phyloP scores from a whole-genome alignment of 192 early-diverging fungal genomes.

The Coemansia asiatica region DNA sequence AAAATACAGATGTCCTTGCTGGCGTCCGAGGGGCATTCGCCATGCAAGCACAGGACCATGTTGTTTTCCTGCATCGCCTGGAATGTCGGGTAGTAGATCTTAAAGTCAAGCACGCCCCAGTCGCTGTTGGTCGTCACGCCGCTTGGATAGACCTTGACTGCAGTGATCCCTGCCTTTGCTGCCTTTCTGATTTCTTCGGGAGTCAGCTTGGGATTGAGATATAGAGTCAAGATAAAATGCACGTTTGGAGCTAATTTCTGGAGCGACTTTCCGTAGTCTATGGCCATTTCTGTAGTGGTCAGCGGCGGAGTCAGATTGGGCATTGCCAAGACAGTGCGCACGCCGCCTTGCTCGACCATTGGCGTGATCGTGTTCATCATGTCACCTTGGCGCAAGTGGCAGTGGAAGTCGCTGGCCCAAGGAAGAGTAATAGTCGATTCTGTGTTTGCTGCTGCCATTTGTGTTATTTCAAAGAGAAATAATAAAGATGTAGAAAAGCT shows the following conservation, averaged over 20 bases:
- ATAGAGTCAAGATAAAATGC: conserved; percentile 91
- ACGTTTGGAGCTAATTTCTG: conserved; percentile 81
- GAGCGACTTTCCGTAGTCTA: conserved; percentile 79
- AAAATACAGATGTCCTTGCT: conserved; percentile 87
- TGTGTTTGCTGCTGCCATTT: conserved; percentile 16
- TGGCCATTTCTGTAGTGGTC: conserved; percentile 80
- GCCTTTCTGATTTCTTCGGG: conserved; percentile 88
- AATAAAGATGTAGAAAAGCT: not conserved
- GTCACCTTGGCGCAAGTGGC: conserved; percentile 88
- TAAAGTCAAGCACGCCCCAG: conserved; percentile 75
- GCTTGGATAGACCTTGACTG: conserved; percentile 91
- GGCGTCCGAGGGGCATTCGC: conserved; percentile 87
- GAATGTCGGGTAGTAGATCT: conserved; percentile 89
- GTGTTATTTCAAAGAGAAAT: not conserved
- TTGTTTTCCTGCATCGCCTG: conserved; percentile 90
- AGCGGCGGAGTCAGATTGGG: conserved; percentile 94
- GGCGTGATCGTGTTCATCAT: conserved; percentile 92
- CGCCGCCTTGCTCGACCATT: conserved; percentile 73
- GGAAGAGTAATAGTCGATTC: conserved; percentile 59
- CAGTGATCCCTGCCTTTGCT: conserved; percentile 76
- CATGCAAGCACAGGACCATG: conserved; percentile 94
- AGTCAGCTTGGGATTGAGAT: conserved; percentile 83
- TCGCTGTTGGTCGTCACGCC: conserved; percentile 99
- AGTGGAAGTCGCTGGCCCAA: conserved; percentile 87
- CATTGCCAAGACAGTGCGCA: conserved; percentile 90